A percentile compares a stretch with the other conserved stretches of the same genome.
phyloP scores from a whole-genome alignment of 805 yeast genomes.

The Ogataea thermomethanolica region DNA sequence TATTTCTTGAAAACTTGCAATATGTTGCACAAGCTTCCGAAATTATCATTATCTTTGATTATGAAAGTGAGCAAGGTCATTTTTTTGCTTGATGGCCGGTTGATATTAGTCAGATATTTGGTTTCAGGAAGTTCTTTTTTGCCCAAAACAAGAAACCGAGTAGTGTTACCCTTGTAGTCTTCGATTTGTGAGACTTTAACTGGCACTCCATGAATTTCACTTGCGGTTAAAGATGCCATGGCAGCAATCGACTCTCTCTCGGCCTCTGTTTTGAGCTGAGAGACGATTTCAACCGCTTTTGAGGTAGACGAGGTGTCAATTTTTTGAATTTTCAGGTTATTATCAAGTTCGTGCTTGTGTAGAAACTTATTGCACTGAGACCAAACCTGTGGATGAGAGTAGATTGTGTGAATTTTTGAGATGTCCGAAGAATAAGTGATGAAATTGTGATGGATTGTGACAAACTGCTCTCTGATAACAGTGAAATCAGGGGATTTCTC shows the following conservation, averaged over 20 bases:
- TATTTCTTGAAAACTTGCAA: slow-evolving; percentile 53
- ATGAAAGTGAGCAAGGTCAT: slow-evolving; percentile 64
- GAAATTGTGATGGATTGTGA: slow-evolving; percentile 76
- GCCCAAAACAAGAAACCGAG: slow-evolving; percentile 75
- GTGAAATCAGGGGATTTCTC: slow-evolving; percentile 37
- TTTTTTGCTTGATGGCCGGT: slow-evolving; percentile 18
- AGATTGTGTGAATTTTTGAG: slow-evolving; percentile 50
- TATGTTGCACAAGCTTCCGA: slow-evolving; percentile 73
- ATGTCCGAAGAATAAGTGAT: slow-evolving; percentile 45
- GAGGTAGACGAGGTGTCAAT: slow-evolving; percentile 80
- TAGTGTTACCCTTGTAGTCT: slow-evolving; percentile 73
- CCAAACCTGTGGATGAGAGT: slow-evolving; percentile 98
- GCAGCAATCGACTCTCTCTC: slow-evolving; percentile 52
- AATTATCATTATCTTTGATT: slow-evolving; percentile 54
- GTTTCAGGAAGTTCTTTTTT: slow-evolving; percentile 24
- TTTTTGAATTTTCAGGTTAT: slow-evolving; percentile 36
- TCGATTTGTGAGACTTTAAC: slow-evolving; percentile 58
- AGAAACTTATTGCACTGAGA: slow-evolving; percentile 76
- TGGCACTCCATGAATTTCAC: slow-evolving; percentile 54
- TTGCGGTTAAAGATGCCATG: slow-evolving; percentile 68
- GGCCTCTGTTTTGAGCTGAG: slow-evolving; percentile 30
- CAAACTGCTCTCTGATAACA: slow-evolving; percentile 77
- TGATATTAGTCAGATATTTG: slow-evolving; percentile 1
- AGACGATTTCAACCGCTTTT: slow-evolving; percentile 70
- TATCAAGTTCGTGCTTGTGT: slow-evolving; percentile 31